Conservation (phyloP, 1,139 yeast genomes). For the Diutina catenulata region DNA sequence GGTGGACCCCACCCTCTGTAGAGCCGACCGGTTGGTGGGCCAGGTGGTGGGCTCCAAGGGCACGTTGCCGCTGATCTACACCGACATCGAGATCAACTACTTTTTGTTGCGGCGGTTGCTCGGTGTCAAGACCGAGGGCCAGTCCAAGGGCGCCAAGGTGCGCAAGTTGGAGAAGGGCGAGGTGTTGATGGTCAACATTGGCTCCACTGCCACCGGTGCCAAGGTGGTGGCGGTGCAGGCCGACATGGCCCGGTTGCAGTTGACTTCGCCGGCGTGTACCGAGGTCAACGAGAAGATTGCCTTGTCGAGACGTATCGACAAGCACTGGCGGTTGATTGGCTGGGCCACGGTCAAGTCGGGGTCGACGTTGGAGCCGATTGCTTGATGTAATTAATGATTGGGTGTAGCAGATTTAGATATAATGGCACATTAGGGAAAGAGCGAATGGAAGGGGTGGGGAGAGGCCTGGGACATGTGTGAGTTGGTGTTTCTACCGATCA, state of each 20-base stretch:
- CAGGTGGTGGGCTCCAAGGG: constrained; percentile 98
- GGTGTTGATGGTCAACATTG: constrained; percentile 97
- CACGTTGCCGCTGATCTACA: constrained; percentile 87
- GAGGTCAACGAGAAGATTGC: constrained; percentile 98
- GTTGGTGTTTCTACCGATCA: too few species aligned
- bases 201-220: constrained; percentile 99
- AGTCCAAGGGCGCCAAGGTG: constrained; percentile 88
- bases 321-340: constrained; percentile 99
- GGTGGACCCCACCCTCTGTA: constrained; percentile 96
- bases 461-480: not conserved
- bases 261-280: constrained; percentile 98
- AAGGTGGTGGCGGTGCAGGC: constrained; percentile 97
- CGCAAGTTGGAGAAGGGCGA: constrained; percentile 90
- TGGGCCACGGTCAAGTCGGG: constrained; percentile 99
- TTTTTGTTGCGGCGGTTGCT: constrained; percentile 91
- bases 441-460: not conserved
- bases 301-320: constrained; percentile 95
- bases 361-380: constrained; percentile 65
- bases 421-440: not conserved
- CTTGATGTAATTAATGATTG: constrained; percentile 12
- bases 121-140: constrained; percentile 98
- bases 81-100: constrained; percentile 95
- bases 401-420: not conserved
- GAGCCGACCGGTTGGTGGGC: constrained; percentile 98
- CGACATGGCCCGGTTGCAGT: constrained; percentile 96